Evolutionary conservation across 169 alveolate genomes (phyloP), one percentile per base, ranked within the genome.

Genomic region (Besnoitia besnoiti): DNA sequence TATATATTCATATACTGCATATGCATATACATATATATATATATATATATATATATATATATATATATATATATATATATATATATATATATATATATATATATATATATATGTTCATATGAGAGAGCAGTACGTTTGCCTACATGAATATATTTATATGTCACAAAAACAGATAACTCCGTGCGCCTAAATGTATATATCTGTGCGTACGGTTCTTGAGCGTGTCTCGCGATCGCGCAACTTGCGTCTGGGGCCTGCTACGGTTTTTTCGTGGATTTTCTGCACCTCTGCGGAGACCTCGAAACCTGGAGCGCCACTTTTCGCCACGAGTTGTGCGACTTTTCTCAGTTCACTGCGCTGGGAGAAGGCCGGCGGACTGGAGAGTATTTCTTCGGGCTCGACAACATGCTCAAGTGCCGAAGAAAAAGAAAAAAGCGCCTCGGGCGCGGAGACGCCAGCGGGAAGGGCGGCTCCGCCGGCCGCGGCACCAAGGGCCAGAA

Each of bases 381-480:
- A 24, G 94, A 91, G 88, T 49, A 33, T 39, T 16, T 35, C 47
- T 91, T 82, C 47, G 61, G 91, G 5, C 55, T 40, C 30, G 90
- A 50, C 91, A 91, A 46, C 91, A 85, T 91, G 51, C 47, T 62
- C 75, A 14, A 35, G 30, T 27, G 33, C n/a, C 84, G 40, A 14
- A n/a, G 47, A 27, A 91, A 79, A 30, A 19, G 35, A 39, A 44
- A 30, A 24, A 80, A 61, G 46, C 59, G 94, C 0, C 76, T 79
- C 40, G 94, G 94, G 5, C 44, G 94, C 0, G 94, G 94, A 82
- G 84, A 75, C 88, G 85, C 89, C 62, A 51, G 85, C 50, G 85
- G 91, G 42, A 77, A 91, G 35, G 94, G 94, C 0, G 94, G 94
- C 73, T 51, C 85, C 2, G n/a, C 91, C 0, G 94, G 94, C 47